Percentiles rank a stretch among this genome's conserved stretches.
Conservation (phyloP, 1,284 basidiomycete species). For the Austroboletus niveus region DNA sequence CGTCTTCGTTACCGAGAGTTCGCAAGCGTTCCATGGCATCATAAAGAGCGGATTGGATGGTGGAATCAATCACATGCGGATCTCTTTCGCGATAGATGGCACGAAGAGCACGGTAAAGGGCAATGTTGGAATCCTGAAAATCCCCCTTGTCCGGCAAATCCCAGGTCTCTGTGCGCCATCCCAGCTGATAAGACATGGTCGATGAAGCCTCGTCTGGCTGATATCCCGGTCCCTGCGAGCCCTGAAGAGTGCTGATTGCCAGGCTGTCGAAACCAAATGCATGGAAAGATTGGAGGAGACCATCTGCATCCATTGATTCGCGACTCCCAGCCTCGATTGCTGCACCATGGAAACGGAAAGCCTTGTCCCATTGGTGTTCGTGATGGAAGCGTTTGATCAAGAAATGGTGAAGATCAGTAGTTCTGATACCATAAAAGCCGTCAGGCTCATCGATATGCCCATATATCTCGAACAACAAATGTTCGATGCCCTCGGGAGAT, state of each 20-base stretch:
- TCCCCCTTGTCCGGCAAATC: slow-evolving; percentile 71
- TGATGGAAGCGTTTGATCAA: slow-evolving; percentile 87
- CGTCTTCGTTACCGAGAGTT: slow-evolving; percentile 69
- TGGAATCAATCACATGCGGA: slow-evolving; percentile 41
- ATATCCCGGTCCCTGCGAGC: slow-evolving; percentile 33
- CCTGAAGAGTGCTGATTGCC: slow-evolving; percentile 62
- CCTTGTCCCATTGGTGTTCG: slow-evolving; percentile 89
- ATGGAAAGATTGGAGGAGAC: slow-evolving; percentile 76
- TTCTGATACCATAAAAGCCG: slow-evolving; percentile 92
- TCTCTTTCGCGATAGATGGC: slow-evolving; percentile 76
- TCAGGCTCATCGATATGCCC: slow-evolving; percentile 96
- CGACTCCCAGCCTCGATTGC: slow-evolving; percentile 61
- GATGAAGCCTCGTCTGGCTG: slow-evolving; percentile 40
- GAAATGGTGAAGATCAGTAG: slow-evolving; percentile 72
- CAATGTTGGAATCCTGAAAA: slow-evolving; percentile 47
- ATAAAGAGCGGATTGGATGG: slow-evolving; percentile 50
- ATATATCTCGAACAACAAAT: slow-evolving; percentile 88
- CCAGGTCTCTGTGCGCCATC: slow-evolving; percentile 92
- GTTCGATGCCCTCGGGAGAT: slow-evolving; percentile 42
- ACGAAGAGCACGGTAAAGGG: slow-evolving; percentile 77
- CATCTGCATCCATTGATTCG: slow-evolving; percentile 43
- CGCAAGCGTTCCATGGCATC: slow-evolving; percentile 69
- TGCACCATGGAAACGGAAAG: slow-evolving; percentile 89
- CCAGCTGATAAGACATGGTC: slow-evolving; percentile 71
- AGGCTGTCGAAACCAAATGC: slow-evolving; percentile 86